A percentile compares a stretch with the other conserved stretches of the same genome.
These are phyloP conservation scores for Grosmannia serpens DNA, from an alignment of 2,329 filamentous ascomycete species.

Conservation along the genomic window DNA sequence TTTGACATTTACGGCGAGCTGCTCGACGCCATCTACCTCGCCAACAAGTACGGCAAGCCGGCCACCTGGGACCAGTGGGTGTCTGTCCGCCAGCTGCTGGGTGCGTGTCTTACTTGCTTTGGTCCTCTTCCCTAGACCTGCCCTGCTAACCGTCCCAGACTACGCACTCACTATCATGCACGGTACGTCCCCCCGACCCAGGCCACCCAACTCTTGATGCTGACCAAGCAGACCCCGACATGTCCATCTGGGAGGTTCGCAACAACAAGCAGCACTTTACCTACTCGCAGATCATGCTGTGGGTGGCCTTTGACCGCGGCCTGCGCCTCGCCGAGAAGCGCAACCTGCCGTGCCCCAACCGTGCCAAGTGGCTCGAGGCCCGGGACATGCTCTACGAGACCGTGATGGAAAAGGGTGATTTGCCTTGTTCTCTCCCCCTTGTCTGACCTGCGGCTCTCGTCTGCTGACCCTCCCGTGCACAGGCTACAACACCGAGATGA, in stretches of 20 bases:
- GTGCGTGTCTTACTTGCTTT: constrained; percentile 19
- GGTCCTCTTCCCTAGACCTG: neutral
- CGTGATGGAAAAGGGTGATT: constrained; percentile 58
- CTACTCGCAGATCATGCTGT: constrained; percentile 75
- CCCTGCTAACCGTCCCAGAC: constrained; percentile 27
- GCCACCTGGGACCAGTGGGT: constrained; percentile 69
- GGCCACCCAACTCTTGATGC: neutral
- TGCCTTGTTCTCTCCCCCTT: neutral
- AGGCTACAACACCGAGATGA: constrained; percentile 60
- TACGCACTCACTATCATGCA: constrained; percentile 58
- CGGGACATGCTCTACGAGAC: constrained; percentile 62
- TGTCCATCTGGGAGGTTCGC: constrained; percentile 77
- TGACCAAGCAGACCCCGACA: constrained; percentile 46
- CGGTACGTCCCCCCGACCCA: constrained; percentile 23
- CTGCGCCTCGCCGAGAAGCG: constrained; percentile 64
- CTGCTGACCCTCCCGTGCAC: neutral
- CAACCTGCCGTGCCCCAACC: constrained; percentile 62
- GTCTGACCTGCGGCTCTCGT: neutral
- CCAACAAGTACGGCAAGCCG: constrained; percentile 70
- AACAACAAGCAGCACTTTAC: constrained; percentile 66
- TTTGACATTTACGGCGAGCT: constrained; percentile 73
- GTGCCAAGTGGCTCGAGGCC: constrained; percentile 51
- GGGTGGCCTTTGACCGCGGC: constrained; percentile 69
- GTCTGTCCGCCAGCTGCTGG: constrained; percentile 53
- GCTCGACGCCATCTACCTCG: constrained; percentile 66